Conservation (phyloP, 768 basidiomycete genomes). For the Terana coerulea region DNA sequence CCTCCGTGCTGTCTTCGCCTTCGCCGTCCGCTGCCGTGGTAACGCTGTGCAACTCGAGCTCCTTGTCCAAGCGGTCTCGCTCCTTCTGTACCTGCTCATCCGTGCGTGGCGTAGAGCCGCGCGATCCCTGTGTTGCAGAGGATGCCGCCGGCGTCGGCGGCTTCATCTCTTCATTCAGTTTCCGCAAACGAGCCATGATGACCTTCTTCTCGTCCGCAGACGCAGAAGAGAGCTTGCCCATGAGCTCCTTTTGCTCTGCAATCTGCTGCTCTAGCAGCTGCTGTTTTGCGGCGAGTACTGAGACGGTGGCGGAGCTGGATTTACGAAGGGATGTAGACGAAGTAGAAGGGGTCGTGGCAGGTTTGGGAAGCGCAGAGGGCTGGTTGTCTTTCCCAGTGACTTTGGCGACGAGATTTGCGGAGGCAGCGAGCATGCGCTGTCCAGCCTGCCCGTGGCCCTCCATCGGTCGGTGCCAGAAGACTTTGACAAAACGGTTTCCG, state of each 20-base stretch:
- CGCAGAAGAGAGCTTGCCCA: slow-evolving; percentile 63
- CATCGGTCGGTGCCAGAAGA: slow-evolving; percentile 94
- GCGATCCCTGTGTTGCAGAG: slow-evolving; percentile 24
- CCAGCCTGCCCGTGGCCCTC: slow-evolving; percentile 86
- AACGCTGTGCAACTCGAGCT: slow-evolving; percentile 67
- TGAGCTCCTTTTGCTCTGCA: slow-evolving; percentile 82
- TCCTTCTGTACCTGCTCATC: slow-evolving; percentile 53
- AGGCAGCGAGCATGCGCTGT: slow-evolving; percentile 74
- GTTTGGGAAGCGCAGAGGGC: slow-evolving; percentile 16
- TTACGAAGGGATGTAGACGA: slow-evolving; percentile 19
- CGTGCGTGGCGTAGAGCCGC: slow-evolving; percentile 22
- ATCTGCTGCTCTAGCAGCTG: slow-evolving; percentile 78
- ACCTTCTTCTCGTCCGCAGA: slow-evolving; percentile 71
- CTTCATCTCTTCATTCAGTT: slow-evolving; percentile 79
- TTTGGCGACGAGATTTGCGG: slow-evolving; percentile 71
- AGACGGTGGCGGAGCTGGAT: slow-evolving; percentile 33
- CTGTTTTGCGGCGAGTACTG: slow-evolving; percentile 68
- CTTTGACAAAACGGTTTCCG: slow-evolving; percentile 89
- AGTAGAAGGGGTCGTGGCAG: slow-evolving; percentile 18
- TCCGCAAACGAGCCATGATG: slow-evolving; percentile 72
- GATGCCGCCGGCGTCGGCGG: slow-evolving; percentile 27
- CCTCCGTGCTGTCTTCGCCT: slow-evolving; percentile 56
- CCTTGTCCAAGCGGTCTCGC: slow-evolving; percentile 72
- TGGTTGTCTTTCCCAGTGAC: slow-evolving; percentile 39
- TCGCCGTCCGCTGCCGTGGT: slow-evolving; percentile 35